Evolutionary conservation across 1,139 yeast species (phyloP), one percentile per base, ranked within the genome.

Genomic region (Suhomyces choctaworum): DNA sequence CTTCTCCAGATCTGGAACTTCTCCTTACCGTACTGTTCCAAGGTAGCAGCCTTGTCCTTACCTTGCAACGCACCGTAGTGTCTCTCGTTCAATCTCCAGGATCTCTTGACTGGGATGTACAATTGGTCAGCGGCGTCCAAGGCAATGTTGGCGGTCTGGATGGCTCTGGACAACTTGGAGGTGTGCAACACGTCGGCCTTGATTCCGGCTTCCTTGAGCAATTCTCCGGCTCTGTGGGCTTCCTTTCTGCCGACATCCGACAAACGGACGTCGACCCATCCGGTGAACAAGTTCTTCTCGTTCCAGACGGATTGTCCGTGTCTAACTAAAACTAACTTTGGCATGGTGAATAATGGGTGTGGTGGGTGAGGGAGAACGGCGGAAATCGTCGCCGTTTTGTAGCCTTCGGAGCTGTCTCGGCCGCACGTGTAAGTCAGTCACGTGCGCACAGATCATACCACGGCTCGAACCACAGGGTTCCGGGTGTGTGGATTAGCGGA

Each of bases 251-350:
- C 97, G 54, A 76, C 69, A 45, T 77, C 90, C 39, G 94, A 81
- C 65, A 92, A 80, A 63, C 79, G 77, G 51, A 88, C 95, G 66
- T 90, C 97, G 48, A 90, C 97, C 98, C 98, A 92, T 61, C 98
- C 98, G 66, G 97, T 90, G 82, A 92, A 92, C 56, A 90, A 78
- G 80, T 92, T 90, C 79, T 87, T 87, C 71, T 88, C 96, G 70
- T 90, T 90, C 97, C 97, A 90, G 69, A 87, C 97, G 72, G 96
- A 86, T 78, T 90, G 96, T 61, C 97, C 97, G 92, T 90, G 97
- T 79, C 97, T 84, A 56, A 84, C 86, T 65, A 84, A 73, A 60
- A 84, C 77, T 70, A 84, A 76, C 67, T 82, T 83, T 58, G 82
- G 86, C 76, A 70, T 70, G 47, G 44, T 56, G 19, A 21, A 20